Percentiles rank a stretch among this genome's conserved stretches.
Conservation (phyloP, 2,329 filamentous ascomycete genomes). For the Trichoderma guizhouense region DNA sequence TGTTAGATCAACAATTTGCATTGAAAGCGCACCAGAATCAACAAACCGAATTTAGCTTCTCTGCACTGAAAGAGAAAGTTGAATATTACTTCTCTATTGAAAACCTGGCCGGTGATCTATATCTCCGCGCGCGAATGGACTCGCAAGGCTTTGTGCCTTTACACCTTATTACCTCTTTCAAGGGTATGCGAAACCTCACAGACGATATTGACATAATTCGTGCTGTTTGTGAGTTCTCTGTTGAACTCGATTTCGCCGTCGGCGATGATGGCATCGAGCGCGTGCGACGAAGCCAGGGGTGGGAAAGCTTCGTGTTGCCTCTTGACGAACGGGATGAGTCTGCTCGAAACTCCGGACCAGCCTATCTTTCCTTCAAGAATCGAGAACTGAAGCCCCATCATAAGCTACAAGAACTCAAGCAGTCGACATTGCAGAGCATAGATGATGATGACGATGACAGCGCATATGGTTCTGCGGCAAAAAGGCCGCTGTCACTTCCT, state of each 20-base stretch:
- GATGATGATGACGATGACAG: neutral
- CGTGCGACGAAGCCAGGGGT: slow-evolving; percentile 69
- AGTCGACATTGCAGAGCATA: neutral
- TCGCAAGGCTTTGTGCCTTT: slow-evolving; percentile 87
- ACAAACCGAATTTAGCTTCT: no score
- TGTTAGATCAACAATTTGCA: neutral
- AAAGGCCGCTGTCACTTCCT: no score
- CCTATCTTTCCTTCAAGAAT: slow-evolving; percentile 38
- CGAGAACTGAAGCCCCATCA: slow-evolving; percentile 15
- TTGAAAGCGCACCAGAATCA: neutral
- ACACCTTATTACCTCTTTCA: slow-evolving; percentile 75
- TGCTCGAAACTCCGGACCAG: slow-evolving; percentile 70
- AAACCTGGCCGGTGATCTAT: slow-evolving; percentile 91
- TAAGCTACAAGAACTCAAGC: neutral
- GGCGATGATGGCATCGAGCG: slow-evolving; percentile 77
- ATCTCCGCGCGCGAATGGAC: slow-evolving; percentile 87
- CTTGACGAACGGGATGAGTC: slow-evolving; percentile 67
- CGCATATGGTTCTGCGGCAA: no score
- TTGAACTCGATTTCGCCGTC: slow-evolving; percentile 68
- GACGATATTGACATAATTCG: slow-evolving; percentile 70
- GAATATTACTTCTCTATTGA: slow-evolving; percentile 98
- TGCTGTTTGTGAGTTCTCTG: slow-evolving; percentile 68
- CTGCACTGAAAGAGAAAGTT: slow-evolving; percentile 50
- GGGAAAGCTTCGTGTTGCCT: slow-evolving; percentile 75
- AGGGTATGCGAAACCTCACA: slow-evolving; percentile 53